Percentiles rank a stretch among this genome's conserved stretches.
phyloP scores from a whole-genome alignment of 2,329 filamentous ascomycete species.

The Claviceps maximensis region DNA sequence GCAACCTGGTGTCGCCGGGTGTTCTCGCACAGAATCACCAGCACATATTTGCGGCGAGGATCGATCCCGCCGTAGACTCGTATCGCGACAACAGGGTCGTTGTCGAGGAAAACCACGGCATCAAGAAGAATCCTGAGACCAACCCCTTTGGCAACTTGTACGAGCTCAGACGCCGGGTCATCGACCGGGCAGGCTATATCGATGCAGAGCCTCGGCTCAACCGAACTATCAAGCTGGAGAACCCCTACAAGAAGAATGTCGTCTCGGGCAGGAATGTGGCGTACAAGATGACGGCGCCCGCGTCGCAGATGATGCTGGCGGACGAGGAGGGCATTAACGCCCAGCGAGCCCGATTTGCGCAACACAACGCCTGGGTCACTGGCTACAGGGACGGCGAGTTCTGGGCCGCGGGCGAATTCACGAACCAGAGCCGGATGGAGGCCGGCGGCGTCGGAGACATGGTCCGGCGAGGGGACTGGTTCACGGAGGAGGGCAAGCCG shows the following conservation, averaged over 20 bases:
- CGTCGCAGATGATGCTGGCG: slow-evolving; percentile 31
- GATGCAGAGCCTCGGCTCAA: slow-evolving; percentile 42
- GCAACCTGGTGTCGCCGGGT: slow-evolving; percentile 50
- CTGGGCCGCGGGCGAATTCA: slow-evolving; percentile 37
- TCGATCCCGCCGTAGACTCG: slow-evolving; percentile 50
- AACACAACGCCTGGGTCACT: slow-evolving; percentile 36
- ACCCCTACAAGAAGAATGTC: slow-evolving; percentile 29
- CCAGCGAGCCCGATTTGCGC: slow-evolving; percentile 30
- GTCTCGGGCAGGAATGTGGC: slow-evolving; percentile 35
- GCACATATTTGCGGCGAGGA: slow-evolving; percentile 52
- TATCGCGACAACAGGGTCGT: slow-evolving; percentile 36
- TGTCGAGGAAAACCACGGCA: slow-evolving; percentile 23
- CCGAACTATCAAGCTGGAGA: slow-evolving; percentile 35
- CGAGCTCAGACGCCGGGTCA: slow-evolving; percentile 32
- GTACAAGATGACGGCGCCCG: slow-evolving; percentile 33
- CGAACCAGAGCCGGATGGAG: slow-evolving; percentile 33
- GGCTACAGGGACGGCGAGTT: slow-evolving; percentile 35
- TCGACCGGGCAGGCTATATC: slow-evolving; percentile 32
- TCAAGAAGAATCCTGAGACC: slow-evolving; percentile 31
- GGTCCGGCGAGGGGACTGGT: slow-evolving; percentile 33
- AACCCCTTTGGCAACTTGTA: slow-evolving; percentile 53
- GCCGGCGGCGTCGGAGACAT: slow-evolving; percentile 32
- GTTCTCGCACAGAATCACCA: slow-evolving; percentile 58
- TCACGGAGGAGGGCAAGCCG: slow-evolving; percentile 18
- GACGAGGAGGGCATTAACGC: slow-evolving; percentile 29